Evolutionary conservation across 2,329 filamentous ascomycete species (phyloP).

Genomic region (Ascochyta koolunga): DNA sequence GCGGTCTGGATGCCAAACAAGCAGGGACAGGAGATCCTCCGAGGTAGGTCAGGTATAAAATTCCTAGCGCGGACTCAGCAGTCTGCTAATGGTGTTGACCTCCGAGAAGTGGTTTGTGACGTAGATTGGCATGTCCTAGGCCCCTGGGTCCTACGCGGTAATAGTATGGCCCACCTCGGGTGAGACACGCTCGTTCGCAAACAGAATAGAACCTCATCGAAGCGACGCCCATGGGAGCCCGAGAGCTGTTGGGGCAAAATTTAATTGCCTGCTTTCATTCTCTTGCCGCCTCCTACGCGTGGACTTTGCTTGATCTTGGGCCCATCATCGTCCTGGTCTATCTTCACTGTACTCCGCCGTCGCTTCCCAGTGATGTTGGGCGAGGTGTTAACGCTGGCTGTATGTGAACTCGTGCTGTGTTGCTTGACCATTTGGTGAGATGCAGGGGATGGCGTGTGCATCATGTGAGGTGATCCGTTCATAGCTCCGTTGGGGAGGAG

Average conservation of each 20-base stretch:
- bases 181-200: not conserved
- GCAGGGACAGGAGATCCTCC: not conserved
- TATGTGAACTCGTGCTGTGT: slow-evolving; percentile 61
- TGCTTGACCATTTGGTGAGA: slow-evolving; percentile 62
- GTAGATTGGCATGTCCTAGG: not conserved
- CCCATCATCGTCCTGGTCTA: slow-evolving; percentile 60
- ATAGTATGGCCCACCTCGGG: not conserved
- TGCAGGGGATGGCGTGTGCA: slow-evolving; percentile 56
- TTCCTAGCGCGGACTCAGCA: not conserved
- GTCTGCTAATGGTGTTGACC: not conserved
- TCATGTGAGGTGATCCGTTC: slow-evolving; percentile 56
- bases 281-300: slow-evolving; percentile 49
- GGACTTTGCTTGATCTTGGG: slow-evolving; percentile 56
- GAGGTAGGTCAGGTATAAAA: not conserved
- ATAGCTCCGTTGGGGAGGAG: slow-evolving; percentile 56
- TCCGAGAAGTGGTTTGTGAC: not conserved
- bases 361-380: slow-evolving; percentile 66
- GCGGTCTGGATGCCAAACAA: not conserved
- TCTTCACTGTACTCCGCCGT: slow-evolving; percentile 66
- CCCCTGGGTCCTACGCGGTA: not conserved
- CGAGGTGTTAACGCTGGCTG: slow-evolving; percentile 66
- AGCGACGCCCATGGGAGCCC: not conserved
- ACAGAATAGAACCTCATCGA: not conserved
- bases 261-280: slow-evolving; percentile 40
- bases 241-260: not conserved